Evolutionary conservation across 192 early-diverging fungal genomes (phyloP), one percentile per base, ranked within the genome.

Genomic region (Phycomyces nitens): DNA sequence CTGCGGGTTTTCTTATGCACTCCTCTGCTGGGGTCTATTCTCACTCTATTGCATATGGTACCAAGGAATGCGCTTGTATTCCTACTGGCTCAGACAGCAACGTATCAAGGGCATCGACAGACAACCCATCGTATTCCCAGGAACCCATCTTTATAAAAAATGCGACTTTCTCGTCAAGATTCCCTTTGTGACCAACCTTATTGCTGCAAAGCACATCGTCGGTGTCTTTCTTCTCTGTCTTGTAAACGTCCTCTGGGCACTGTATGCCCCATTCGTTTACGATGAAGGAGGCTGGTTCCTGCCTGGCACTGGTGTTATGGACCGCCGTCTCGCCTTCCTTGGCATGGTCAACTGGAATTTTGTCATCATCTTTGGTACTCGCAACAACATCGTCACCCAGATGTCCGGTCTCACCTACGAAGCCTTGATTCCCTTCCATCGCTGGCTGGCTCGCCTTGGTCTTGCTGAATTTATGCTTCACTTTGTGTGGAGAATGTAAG

Each of bases 371-470:
- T 47, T 80, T 6, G 78, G 68, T 11, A 68, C 75, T 39, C 53
- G 78, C 0, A 80, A 80, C 41, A 62, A 71, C 12, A 23, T 80
- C 8, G 53, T 80, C 11, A 20, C 66, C 8, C 58, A 54, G 7
- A 64, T 80, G 43, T 55, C 66, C 14, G 78, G 78, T 42, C 29
- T 80, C 10, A 59, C 75, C 10, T 77, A 74, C 64, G 78, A 80
- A 49, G 44, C 61, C 5, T 54, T 80, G 39, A 68, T 80, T 41
- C 71, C 61, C 20, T 80, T 58, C 34, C 78, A 80, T 71, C 68
- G 78, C 0, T 77, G 75, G 74, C 26, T 77, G 27, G 78, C 68
- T 29, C 60, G 72, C 12, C 63, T 70, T 21, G 72, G 72, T 5
- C 56, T 71, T 18, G 38, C 54, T 14, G 64, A 70, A 38, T 60